Base-by-base conservation (phyloP, 179 eudicot genomes). In the Spergularia azorica region DNA sequence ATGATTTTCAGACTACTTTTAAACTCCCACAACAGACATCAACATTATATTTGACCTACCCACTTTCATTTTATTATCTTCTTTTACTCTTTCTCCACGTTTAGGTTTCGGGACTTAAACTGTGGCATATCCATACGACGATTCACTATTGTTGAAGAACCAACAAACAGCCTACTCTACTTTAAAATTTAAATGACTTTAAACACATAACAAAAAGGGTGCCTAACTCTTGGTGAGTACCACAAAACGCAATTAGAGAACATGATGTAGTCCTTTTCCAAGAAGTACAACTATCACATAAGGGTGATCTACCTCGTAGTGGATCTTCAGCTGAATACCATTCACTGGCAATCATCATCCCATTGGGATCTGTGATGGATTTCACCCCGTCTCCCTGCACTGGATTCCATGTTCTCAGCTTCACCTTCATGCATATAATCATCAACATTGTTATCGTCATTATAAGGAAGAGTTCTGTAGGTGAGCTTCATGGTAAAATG, bases 281-380 rank as follows among this genome's bases (percentile, higher is more conserved):
- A 50, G 68, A 7, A 18, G 43, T 21, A 77, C 9, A 9, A 21
- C 16, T 61, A 67, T 43, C 46, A 16, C 13, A 55, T n/a, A 20
- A 6, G 71, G 26, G 65, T 67, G 59, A 64, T 58, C 59, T 81
- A 93, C 99, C 99, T 89, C 83, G 94, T 63, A 93, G 84, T n/a
- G 99, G 99, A 83, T 95, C 97, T 77, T 93, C 99, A 36, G 92
- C 95, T 70, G 92, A 88, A 84, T 93, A 95, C 99, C 99, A 95
- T 80, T 91, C 92, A 84, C 97, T 95, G 92, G 78, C 97, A 95
- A 73, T 89, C 92, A 82, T 91, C 97, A 83, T 95, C 99, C 99
- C 99, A 95, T 48, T 91, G 96, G 51, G 85, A 73, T 88, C 86
- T 91, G 66, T 73, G 83, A 82, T 55, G 88, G 59, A 61, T 76